Base-by-base conservation (phyloP, 164 flowering plant genomes). In the Nelumbo lutea region DNA sequence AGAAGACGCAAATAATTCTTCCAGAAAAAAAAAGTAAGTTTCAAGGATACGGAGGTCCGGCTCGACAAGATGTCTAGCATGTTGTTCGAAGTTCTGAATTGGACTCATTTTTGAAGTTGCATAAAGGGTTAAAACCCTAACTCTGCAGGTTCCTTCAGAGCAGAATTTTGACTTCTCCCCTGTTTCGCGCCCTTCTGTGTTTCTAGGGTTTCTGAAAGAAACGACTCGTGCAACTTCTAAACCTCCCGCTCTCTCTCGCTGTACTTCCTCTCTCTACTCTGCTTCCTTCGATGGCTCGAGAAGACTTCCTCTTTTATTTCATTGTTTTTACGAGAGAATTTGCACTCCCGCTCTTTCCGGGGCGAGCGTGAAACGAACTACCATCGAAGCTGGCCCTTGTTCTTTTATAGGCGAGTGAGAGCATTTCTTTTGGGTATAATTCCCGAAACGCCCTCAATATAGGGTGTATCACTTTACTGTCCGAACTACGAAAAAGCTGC, bases 21-120 rank as follows among this genome's bases (percentile, higher is more conserved):
- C 8, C 13, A 10, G 13, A 51, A 14, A 41, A n/a, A 40, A 64
- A 42, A 66, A 44, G 75, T 53, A 53, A 70, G 67, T 40, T 67
- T 68, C 61, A 70, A 51, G 45, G 51, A 3, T 91, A 92, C 98
- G 50, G 65, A 85, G 78, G 72, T 87, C 90, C 5, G 89, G 88
- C 56, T 90, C 98, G 72, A 92, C 64, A 56, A 95, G 90, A 57
- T 73, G 83, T 40, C 89, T 85, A 62, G 99, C 76, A 67, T 89
- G 99, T 47, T 84, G 91, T 80, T 95, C 99, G 86, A 92, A 87
- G 82, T 90, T 90, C 90, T 87, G 97, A 70, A 95, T 80, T 0
- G 99, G 97, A 80, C 97, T 87, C 99, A 95, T 95, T 72, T 53
- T 62, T 64, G 61, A 15, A 64, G 69, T 61, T 62, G 63, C 38